Percentiles rank a stretch among this genome's conserved stretches.
Conservation (phyloP, 441 rosid species). For the Flueggea neowawraea region DNA sequence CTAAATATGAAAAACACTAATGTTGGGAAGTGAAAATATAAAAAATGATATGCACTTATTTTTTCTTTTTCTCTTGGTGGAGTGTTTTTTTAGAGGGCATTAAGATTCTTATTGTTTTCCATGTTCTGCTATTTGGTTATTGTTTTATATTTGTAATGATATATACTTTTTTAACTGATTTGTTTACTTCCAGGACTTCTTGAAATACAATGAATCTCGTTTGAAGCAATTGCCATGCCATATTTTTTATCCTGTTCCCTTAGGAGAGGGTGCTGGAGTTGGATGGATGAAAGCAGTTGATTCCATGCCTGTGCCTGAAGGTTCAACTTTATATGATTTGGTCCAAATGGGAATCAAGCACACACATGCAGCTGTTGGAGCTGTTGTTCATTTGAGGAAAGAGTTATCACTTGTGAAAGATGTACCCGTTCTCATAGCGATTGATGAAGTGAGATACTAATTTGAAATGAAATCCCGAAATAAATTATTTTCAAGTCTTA, state of each 20-base stretch:
- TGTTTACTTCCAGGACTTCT: slow-evolving; percentile 50
- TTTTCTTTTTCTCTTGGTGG: background rate
- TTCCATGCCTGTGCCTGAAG: slow-evolving; percentile 59
- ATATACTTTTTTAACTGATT: too few species aligned
- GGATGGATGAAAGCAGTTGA: slow-evolving; percentile 83
- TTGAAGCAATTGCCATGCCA: slow-evolving; percentile 68
- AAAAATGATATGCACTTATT: background rate
- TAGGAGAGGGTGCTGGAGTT: slow-evolving; percentile 95
- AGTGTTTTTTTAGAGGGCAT: background rate
- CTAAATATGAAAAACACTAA: too few species aligned
- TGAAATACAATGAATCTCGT: slow-evolving; percentile 58
- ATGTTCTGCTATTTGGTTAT: background rate
- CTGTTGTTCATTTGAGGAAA: slow-evolving; percentile 73
- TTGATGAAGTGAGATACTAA: slow-evolving; percentile 73
- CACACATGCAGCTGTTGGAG: slow-evolving; percentile 88
- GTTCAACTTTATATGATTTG: slow-evolving; percentile 72
- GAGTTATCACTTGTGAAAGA: slow-evolving; percentile 89
- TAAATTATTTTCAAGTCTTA: background rate
- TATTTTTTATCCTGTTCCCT: slow-evolving; percentile 65
- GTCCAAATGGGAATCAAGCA: slow-evolving; percentile 78
- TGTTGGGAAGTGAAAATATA: background rate
- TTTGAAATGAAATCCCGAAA: background rate
- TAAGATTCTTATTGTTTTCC: background rate
- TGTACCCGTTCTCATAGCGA: slow-evolving; percentile 83
- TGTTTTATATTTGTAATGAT: background rate